phyloP scores from a whole-genome alignment of 73 alveolate genomes.

The Uronychia setigera region DNA sequence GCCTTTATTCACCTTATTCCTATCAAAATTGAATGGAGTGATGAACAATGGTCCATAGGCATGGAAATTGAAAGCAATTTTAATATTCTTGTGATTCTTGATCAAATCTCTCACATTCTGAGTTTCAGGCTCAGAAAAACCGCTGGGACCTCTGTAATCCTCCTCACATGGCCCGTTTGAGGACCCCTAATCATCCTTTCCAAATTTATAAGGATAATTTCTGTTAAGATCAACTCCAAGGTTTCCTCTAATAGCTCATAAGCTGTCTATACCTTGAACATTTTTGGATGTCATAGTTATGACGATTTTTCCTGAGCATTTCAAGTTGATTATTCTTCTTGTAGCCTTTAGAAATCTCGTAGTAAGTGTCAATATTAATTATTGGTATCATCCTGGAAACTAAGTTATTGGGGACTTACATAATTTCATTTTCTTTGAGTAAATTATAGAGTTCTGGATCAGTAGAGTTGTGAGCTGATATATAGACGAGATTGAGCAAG shows the following conservation, averaged over 20 bases:
- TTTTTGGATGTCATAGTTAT: constrained; percentile 48
- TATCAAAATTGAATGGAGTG: constrained; percentile 75
- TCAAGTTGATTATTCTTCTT: constrained; percentile 18
- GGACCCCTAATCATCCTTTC: constrained; percentile 81
- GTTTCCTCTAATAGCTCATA: constrained; percentile 26
- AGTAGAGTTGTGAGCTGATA: background rate
- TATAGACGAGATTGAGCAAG: constrained; percentile 59
- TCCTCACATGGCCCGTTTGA: constrained; percentile 88
- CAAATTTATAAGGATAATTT: constrained; percentile 92
- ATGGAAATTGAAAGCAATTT: constrained; percentile 88
- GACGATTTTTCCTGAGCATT: constrained; percentile 76
- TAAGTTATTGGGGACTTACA: background rate
- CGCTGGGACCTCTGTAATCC: constrained; percentile 90
- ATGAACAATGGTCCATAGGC: constrained; percentile 92
- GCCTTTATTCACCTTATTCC: constrained; percentile 30
- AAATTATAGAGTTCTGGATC: background rate
- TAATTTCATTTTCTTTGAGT: background rate
- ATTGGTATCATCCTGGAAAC: constrained; percentile 80
- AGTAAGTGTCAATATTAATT: constrained; percentile 90
- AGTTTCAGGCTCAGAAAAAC: constrained; percentile 97
- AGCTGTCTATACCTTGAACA: constrained; percentile 12
- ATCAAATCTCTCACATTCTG: constrained; percentile 76
- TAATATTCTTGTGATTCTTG: constrained; percentile 47
- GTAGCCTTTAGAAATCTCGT: constrained; percentile 47
- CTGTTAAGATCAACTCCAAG: constrained; percentile 95